phyloP scores from a whole-genome alignment of 2,329 filamentous ascomycete species.

The Aspergillus brasiliensis region DNA sequence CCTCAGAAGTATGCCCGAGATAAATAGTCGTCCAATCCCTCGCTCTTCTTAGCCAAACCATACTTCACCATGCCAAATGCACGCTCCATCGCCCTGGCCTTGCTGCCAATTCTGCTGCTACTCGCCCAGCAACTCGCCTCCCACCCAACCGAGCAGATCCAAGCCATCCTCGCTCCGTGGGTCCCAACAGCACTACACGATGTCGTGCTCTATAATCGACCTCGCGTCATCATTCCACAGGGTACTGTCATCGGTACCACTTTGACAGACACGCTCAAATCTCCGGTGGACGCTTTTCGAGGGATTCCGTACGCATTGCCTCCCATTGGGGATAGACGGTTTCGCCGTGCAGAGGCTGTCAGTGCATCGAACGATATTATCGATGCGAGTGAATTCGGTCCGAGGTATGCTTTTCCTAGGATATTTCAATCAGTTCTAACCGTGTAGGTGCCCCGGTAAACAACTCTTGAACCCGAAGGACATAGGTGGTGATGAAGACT shows the following conservation, averaged over 20 bases:
- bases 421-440: constrained; percentile 33
- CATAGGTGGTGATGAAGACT: constrained; percentile 53
- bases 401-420: constrained; percentile 47
- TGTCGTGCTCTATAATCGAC: constrained; percentile 3
- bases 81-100: neutral
- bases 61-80: neutral
- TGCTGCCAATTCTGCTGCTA: neutral
- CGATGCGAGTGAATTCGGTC: constrained; percentile 11
- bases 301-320: constrained; percentile 13
- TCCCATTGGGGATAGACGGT: constrained; percentile 11
- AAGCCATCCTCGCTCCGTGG: neutral
- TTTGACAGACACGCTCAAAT: constrained; percentile 25
- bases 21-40: neutral
- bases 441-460: constrained; percentile 33
- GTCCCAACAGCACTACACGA: neutral
- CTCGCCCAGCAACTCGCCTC: neutral
- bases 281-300: constrained; percentile 45
- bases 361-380: neutral
- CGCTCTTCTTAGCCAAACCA: neutral
- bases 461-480: constrained; percentile 54
- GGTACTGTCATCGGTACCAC: constrained; percentile 34
- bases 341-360: constrained; percentile 31
- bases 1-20: neutral
- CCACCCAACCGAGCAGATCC: neutral
- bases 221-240: constrained; percentile 25